Conservation (phyloP, 179 eudicot genomes). For the Drosera spatulata region DNA sequence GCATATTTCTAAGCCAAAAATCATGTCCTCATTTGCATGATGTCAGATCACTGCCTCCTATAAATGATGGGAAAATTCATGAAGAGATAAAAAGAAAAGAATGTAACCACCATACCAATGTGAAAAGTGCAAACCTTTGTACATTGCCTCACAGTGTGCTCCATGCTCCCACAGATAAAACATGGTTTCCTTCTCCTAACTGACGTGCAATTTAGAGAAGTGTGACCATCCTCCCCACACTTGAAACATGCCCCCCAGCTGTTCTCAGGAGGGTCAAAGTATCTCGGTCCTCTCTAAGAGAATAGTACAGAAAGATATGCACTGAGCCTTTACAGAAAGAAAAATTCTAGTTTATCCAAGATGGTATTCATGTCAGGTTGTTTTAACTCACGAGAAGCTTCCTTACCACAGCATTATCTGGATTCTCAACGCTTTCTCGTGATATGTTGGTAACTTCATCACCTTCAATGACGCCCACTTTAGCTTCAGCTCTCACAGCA, state of each 20-base stretch:
- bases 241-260: slow-evolving; percentile 94
- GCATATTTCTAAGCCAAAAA: too few relatives aligned
- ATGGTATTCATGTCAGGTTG: slow-evolving; percentile 23
- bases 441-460: slow-evolving; percentile 14
- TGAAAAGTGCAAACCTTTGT: slow-evolving; percentile 42
- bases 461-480: slow-evolving; percentile 11
- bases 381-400: slow-evolving; percentile 96
- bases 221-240: slow-evolving; percentile 95
- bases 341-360: slow-evolving; percentile 10
- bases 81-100: too few relatives aligned
- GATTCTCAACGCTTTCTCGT: slow-evolving; percentile 24
- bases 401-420: slow-evolving; percentile 59
- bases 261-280: slow-evolving; percentile 86
- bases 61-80: too few relatives aligned
- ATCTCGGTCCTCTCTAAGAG: slow-evolving; percentile 91
- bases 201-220: slow-evolving; percentile 55
- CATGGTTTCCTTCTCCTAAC: slow-evolving; percentile 86
- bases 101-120: too few relatives aligned
- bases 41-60: too few relatives aligned
- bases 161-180: slow-evolving; percentile 90
- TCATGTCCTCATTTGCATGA: too few relatives aligned
- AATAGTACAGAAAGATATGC: slow-evolving; percentile 24
- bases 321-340: slow-evolving; percentile 23
- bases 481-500: slow-evolving; percentile 12
- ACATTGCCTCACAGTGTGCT: slow-evolving; percentile 81